These are phyloP conservation scores for Diatrype stigma DNA, from an alignment of 2,329 filamentous ascomycete species.

Conservation along the genomic window DNA sequence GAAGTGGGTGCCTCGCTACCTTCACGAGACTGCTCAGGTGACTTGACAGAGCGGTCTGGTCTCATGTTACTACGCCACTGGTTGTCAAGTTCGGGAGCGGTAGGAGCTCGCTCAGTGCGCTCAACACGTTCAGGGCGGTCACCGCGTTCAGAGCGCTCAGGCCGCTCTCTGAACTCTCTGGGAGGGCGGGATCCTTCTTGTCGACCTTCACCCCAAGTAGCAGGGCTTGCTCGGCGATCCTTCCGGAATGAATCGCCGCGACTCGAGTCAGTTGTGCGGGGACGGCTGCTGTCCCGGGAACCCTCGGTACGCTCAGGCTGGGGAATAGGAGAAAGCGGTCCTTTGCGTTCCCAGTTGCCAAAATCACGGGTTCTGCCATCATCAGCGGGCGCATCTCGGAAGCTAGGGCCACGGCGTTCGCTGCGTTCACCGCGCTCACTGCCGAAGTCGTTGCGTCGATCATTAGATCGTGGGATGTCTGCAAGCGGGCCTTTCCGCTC, in stretches of 20 bases:
- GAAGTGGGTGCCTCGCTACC: conserved; percentile 73
- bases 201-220: conserved; percentile 70
- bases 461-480: conserved; percentile 50
- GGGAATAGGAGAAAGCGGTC: conserved; percentile 73
- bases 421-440: conserved; percentile 21
- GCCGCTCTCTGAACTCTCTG: conserved; percentile 69
- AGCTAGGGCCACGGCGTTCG: conserved; percentile 59
- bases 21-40: conserved; percentile 65
- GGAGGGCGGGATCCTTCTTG: conserved; percentile 78
- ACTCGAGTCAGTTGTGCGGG: conserved; percentile 54
- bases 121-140: conserved; percentile 48
- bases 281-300: conserved; percentile 52
- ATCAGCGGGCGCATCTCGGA: conserved; percentile 64
- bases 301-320: conserved; percentile 45
- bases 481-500: conserved; percentile 86
- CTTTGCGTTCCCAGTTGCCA: conserved; percentile 90
- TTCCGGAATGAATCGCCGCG: conserved; percentile 55
- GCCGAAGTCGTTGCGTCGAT: conserved; percentile 46
- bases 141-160: conserved; percentile 67
- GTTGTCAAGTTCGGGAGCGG: conserved; percentile 86
- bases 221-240: conserved; percentile 65
- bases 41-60: conserved; percentile 64
- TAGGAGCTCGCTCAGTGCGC: conserved; percentile 64
- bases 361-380: conserved; percentile 79
- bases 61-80: conserved; percentile 92